Conservation (phyloP, 2,329 filamentous ascomycete species). For the Penicillium sclerotiorum region DNA sequence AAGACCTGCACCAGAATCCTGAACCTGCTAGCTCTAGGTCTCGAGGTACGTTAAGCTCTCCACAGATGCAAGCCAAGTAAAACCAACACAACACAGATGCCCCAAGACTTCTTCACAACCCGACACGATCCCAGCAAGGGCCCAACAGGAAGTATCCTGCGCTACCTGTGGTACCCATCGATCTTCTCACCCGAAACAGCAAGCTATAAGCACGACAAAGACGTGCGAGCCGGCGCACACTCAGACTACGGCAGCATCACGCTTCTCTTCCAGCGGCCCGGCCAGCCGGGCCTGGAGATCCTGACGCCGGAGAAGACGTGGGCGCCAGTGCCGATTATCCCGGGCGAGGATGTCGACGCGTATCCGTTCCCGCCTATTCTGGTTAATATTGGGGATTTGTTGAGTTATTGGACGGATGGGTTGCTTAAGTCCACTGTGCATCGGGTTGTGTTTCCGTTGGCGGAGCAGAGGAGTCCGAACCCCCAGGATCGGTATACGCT, state of each 20-base stretch:
- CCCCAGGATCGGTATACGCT: constrained; percentile 59
- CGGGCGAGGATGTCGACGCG: constrained; percentile 33
- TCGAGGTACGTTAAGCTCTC: constrained; percentile 55
- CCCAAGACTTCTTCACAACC: constrained; percentile 60
- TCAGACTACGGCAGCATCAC: constrained; percentile 77
- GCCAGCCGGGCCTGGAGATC: constrained; percentile 86
- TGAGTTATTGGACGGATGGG: constrained; percentile 89
- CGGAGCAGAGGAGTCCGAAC: constrained; percentile 41
- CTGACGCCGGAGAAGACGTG: constrained; percentile 60
- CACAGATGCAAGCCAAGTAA: constrained; percentile 1
- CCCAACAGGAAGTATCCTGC: constrained; percentile 62
- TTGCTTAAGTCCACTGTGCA: constrained; percentile 86
- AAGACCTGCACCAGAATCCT: constrained; percentile 73
- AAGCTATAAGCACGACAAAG: constrained; percentile 54
- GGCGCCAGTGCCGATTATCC: constrained; percentile 69
- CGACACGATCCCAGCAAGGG: constrained; percentile 59
- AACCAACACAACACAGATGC: constrained; percentile 37
- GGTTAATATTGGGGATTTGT: constrained; percentile 70
- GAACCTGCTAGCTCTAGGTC: constrained; percentile 74
- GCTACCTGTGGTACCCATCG: constrained; percentile 73
- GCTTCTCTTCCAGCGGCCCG: constrained; percentile 78
- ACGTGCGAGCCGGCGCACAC: constrained; percentile 87
- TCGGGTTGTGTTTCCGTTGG: constrained; percentile 72
- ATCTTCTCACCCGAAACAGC: constrained; percentile 47
- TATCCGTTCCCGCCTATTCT: constrained; percentile 70